Conservation (phyloP, 331 rosid species). For the Malus hybrid region DNA sequence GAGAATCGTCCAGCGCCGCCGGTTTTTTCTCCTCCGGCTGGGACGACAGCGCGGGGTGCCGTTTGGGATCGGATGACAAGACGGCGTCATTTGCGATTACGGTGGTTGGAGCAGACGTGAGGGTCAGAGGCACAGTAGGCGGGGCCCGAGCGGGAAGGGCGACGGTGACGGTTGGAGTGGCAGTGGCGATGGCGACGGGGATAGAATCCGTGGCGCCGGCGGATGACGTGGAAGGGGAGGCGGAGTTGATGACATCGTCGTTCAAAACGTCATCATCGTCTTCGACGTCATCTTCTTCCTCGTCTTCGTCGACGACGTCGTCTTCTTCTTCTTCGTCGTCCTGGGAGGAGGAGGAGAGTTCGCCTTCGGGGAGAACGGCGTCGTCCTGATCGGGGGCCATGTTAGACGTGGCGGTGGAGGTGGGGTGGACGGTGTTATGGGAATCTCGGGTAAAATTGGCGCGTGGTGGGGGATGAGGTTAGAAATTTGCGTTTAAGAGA, state of each 20-base stretch:
- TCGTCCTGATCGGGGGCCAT: slow-evolving; percentile 69
- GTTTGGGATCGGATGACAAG: not conserved
- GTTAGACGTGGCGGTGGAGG: not conserved
- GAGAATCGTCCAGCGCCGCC: slow-evolving; percentile 14
- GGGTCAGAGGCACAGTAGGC: not conserved
- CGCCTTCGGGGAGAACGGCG: slow-evolving; percentile 57
- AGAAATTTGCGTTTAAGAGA: not conserved
- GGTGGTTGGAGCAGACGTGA: not conserved
- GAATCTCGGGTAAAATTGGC: not conserved
- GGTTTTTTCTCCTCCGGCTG: slow-evolving; percentile 24
- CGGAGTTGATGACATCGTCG: slow-evolving; percentile 33
- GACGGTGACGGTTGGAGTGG: slow-evolving; percentile 20
- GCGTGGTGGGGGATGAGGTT: not conserved
- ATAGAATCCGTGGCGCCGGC: slow-evolving; percentile 19
- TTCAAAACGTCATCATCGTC: slow-evolving; percentile 12
- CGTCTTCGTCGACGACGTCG: slow-evolving; percentile 48
- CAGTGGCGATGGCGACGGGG: slow-evolving; percentile 11
- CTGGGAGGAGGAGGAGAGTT: slow-evolving; percentile 54
- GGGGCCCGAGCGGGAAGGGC: slow-evolving; percentile 22
- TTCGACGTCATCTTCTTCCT: slow-evolving; percentile 25
- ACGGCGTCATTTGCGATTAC: not conserved
- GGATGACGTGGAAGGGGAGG: slow-evolving; percentile 23
- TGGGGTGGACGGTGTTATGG: not conserved
- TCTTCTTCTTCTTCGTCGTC: slow-evolving; percentile 69
- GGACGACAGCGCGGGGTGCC: not conserved